Base-by-base conservation (phyloP, 305 asterid species). In the Nicotiana rustica region DNA sequence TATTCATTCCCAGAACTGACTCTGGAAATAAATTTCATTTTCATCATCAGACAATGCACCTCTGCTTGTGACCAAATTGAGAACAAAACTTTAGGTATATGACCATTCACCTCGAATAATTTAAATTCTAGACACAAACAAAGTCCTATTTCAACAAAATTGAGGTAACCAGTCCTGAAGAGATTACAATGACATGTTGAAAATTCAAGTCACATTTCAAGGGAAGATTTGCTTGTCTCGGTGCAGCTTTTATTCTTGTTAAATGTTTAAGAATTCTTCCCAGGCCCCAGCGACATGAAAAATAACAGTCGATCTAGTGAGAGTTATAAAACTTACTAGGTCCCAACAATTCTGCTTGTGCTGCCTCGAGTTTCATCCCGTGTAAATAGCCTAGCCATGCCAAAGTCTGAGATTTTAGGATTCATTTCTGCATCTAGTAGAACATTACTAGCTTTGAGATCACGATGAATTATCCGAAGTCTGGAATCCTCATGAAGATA, bases 361-460 rank as follows among this genome's bases (percentile, higher is more conserved):
- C 2, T 15, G 35, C 52, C 79, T n/a, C 18, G 66, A 25, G 83
- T 67, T 81, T 81, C 67, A 25, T 81, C 78, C 7, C 19, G 0
- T 18, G 15, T 41, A 67, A 64, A 76, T 3, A 64, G 33, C 10
- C 82, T 62, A 21, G 85, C 77, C 77, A 82, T 75, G 35, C 85
- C 82, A 75, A 82, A 82, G 13, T 82, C 85, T 61, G 85, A 10
- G 1, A 75, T 75, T 76, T 82, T 82, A 19, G 85, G 77, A 31
- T 64, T 82, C 79, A 84, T 29, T 9, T 84, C 65, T 79, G 25
- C 81, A 60, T 84, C 83, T 10, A 83, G 66, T 8, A 83, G 49
- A 57, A 83, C 68, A 59, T 84, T 84, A 60, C 86, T 84, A 13
- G 86, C 86, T 79, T 84, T 84, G 59, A 84, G 75, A 79, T 84